Evolutionary conservation across 2,329 filamentous ascomycete genomes (phyloP).

Genomic region (Apiospora sp.): DNA sequence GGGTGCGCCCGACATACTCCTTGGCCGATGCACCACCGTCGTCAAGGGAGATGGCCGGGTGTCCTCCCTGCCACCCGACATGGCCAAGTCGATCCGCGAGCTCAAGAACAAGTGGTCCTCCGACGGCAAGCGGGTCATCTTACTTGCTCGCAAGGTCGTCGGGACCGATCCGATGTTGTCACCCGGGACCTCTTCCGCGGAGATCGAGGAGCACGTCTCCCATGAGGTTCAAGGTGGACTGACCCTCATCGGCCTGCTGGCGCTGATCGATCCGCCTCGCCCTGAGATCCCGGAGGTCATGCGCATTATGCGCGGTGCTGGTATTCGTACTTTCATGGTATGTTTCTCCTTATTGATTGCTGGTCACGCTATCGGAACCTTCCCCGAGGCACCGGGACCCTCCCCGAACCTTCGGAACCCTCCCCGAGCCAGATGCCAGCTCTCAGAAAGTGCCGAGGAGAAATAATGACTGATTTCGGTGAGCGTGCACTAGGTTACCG

Average conservation of each 20-base stretch:
- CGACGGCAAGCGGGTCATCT: slow-evolving; percentile 44
- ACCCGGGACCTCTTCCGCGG: background rate
- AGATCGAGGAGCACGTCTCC: background rate
- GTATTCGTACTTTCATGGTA: slow-evolving; percentile 81
- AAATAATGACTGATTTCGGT: background rate
- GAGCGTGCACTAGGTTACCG: slow-evolving; percentile 62
- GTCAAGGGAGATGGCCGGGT: slow-evolving; percentile 45
- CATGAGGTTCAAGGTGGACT: slow-evolving; percentile 64
- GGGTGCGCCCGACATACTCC: slow-evolving; percentile 61
- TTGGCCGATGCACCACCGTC: slow-evolving; percentile 45
- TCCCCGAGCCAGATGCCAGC: too few relatives aligned
- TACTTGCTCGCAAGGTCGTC: slow-evolving; percentile 50
- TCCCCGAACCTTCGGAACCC: too few relatives aligned
- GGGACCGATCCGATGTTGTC: slow-evolving; percentile 29
- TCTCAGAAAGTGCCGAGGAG: too few relatives aligned
- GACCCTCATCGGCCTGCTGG: slow-evolving; percentile 76
- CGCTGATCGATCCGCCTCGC: slow-evolving; percentile 80
- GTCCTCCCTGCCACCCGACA: slow-evolving; percentile 37
- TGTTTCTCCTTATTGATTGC: slow-evolving; percentile 20
- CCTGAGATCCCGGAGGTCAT: slow-evolving; percentile 75
- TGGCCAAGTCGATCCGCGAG: too few relatives aligned
- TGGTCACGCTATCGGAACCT: too few relatives aligned
- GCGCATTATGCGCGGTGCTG: slow-evolving; percentile 70
- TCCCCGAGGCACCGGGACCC: too few relatives aligned
- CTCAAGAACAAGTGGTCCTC: too few relatives aligned